Evolutionary conservation across 2,329 filamentous ascomycete species (phyloP), one percentile per base, ranked within the genome.

Genomic region (Penicillium sp.): DNA sequence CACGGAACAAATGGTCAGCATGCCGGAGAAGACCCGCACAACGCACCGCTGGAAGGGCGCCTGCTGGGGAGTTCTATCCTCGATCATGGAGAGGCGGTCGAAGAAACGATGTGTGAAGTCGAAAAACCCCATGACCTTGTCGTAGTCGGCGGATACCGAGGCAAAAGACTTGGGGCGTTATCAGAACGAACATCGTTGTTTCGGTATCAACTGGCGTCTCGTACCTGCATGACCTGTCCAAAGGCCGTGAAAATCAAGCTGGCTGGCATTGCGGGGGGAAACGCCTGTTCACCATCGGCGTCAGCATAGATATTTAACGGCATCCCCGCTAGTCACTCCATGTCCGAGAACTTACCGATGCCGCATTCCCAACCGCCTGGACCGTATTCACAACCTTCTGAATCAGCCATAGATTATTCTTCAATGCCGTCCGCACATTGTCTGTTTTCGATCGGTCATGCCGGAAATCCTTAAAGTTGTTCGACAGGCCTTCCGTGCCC

Each of bases 221-320:
- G 8, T 31, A 31, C 28, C 28, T 49, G 45, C 53, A 62, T 59
- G 10, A 62, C 56, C 28, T 62, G 59, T n/a, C 59, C 59, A 22
- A 62, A 62, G 20, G 53, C 59, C 20, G 59, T 42, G 48, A 62
- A 62, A 7, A 62, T 57, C 42, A 62, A 57, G 41, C 42, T 56
- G 6, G 53, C 56, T n/a, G 59, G 59, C 52, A 62, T 53, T 4
- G 59, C 56, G 1, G 59, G 56, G n/a, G 59, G 59, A 28, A 62
- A 62, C 5, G 56, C 56, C 57, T 35, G n/a, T 4, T 8, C 15
- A 58, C 31, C 11, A 34, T 31, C 28, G 0, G 28, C 28, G 2
- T 31, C 28, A 1, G 28, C 28, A 10, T 31, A 2, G 1, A 31
- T 1, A 31, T 31, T 31, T 31, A 1, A 31, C 28, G 8, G 28